Evolutionary conservation across 805 yeast genomes (phyloP).

Genomic region (Martiniozyma abietophila): DNA sequence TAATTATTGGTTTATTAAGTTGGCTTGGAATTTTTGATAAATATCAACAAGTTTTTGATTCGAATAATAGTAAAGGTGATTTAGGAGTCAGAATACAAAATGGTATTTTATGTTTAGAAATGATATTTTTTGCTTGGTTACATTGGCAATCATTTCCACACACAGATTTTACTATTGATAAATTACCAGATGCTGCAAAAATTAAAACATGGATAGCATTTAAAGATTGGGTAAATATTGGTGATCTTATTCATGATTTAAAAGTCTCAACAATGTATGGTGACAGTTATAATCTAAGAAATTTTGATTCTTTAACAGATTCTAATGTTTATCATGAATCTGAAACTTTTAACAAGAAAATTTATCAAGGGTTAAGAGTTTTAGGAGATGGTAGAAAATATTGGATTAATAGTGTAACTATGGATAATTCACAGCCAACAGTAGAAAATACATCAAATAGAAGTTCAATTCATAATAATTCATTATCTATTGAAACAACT

Average conservation of each 20-base stretch:
- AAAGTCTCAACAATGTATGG: constrained; percentile 58
- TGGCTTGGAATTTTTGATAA: constrained; percentile 35
- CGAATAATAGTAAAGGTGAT: constrained; percentile 27
- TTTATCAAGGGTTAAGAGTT: constrained; percentile 78
- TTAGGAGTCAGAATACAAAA: constrained; percentile 57
- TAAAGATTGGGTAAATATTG: constrained; percentile 64
- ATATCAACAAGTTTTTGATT: constrained; percentile 10
- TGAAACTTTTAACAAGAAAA: constrained; percentile 48
- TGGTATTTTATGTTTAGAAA: constrained; percentile 70
- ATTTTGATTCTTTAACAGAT: constrained; percentile 66
- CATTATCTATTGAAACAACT: constrained; percentile 5
- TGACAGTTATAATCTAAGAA: constrained; percentile 66
- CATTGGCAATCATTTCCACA: constrained; percentile 84
- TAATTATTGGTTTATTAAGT: constrained; percentile 45
- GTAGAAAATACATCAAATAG: neutral
- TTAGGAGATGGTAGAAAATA: constrained; percentile 73
- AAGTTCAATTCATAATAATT: neutral
- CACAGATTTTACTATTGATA: constrained; percentile 52
- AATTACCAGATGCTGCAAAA: constrained; percentile 62
- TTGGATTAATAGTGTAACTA: constrained; percentile 47
- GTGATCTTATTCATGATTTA: constrained; percentile 77
- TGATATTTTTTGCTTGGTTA: constrained; percentile 78
- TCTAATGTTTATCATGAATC: constrained; percentile 18
- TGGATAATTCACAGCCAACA: neutral
- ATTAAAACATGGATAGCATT: constrained; percentile 54